phyloP scores from a whole-genome alignment of 805 yeast genomes.

The Candida krabiensis region DNA sequence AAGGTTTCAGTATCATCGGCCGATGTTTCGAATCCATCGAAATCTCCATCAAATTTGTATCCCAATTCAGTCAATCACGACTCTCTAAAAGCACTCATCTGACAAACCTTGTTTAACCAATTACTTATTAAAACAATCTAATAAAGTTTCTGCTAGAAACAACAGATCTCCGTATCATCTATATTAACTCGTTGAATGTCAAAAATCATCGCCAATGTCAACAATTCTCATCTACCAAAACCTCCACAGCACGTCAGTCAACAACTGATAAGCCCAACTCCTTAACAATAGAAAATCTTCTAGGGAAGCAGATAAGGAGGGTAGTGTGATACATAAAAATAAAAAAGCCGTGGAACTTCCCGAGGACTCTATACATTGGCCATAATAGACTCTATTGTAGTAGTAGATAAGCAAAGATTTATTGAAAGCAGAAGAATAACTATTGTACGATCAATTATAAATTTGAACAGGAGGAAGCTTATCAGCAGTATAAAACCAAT shows the following conservation, averaged over 20 bases:
- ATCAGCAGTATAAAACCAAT: constrained; percentile 95
- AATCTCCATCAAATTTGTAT: no score
- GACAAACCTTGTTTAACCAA: no score
- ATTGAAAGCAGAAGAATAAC: no score
- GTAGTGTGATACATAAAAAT: constrained; percentile 7
- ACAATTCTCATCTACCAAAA: no score
- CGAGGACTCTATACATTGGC: not conserved
- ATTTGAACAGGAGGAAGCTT: constrained; percentile 94
- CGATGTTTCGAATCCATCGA: constrained; percentile 7
- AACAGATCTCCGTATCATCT: no score
- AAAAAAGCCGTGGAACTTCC: not conserved
- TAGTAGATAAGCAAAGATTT: constrained; percentile 1
- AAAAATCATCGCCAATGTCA: no score
- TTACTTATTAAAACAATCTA: no score
- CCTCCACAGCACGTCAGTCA: constrained; percentile 1
- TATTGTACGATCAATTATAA: constrained; percentile 51
- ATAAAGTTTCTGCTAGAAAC: no score
- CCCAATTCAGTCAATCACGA: no score
- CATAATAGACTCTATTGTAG: constrained; percentile 1
- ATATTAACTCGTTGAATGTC: no score
- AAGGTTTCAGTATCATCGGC: not conserved
- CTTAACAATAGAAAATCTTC: constrained; percentile 1
- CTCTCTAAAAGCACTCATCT: no score
- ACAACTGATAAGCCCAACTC: constrained; percentile 7
- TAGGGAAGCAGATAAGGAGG: not conserved